Percentiles rank a stretch among this genome's conserved stretches.
phyloP scores from a whole-genome alignment of 2,329 filamentous ascomycete species.

The Penicillium sp. region DNA sequence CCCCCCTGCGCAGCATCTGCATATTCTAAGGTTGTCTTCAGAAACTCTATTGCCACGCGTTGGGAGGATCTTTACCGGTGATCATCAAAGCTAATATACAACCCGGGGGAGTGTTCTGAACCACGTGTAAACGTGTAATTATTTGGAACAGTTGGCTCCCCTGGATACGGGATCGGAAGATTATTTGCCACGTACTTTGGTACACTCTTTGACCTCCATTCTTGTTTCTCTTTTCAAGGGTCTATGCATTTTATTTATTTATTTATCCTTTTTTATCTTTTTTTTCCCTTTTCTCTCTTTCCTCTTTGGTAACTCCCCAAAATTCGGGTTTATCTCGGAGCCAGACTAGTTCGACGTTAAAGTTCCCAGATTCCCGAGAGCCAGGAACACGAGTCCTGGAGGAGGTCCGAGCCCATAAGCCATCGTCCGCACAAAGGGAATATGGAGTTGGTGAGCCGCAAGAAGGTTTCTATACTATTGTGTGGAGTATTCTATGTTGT shows the following conservation, averaged over 20 bases:
- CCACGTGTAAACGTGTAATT: neutral
- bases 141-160: neutral
- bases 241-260: too few relatives aligned
- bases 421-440: constrained; percentile 7
- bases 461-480: neutral
- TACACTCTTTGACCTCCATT: neutral
- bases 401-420: constrained; percentile 8
- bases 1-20: neutral
- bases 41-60: constrained; percentile 12
- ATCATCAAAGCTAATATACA: neutral
- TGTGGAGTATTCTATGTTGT: too few relatives aligned
- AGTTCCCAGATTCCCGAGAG: neutral
- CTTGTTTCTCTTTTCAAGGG: neutral
- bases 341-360: neutral
- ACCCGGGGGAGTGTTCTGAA: neutral
- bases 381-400: constrained; percentile 12
- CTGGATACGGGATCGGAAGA: neutral
- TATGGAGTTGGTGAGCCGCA: neutral
- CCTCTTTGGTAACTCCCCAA: too few relatives aligned
- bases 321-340: neutral
- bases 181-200: constrained; percentile 3
- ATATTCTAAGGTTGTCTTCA: neutral
- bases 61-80: constrained; percentile 4
- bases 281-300: too few relatives aligned
- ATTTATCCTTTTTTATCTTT: too few relatives aligned